Evolutionary conservation across 78 protist species (phyloP).

Genomic region (Isochrysis galbana): DNA sequence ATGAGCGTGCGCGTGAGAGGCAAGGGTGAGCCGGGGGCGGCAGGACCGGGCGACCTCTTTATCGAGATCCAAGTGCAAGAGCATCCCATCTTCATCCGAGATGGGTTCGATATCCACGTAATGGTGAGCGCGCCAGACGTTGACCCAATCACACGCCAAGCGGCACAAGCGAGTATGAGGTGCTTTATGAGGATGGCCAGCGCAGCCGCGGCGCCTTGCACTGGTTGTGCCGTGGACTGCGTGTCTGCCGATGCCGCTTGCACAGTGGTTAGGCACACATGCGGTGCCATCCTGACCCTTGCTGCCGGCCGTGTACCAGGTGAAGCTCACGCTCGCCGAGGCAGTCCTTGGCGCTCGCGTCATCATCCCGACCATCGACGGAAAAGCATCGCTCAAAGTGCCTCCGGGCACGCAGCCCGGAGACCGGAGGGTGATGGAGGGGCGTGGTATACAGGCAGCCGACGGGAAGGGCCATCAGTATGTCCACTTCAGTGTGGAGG

Average conservation of each 20-base stretch:
- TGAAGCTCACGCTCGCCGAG: slow-evolving; percentile 53
- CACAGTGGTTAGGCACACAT: too few relatives aligned
- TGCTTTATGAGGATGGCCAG: too few relatives aligned
- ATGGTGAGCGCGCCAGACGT: too few relatives aligned
- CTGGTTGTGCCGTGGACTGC: too few relatives aligned
- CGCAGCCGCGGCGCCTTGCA: too few relatives aligned
- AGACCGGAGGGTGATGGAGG: slow-evolving; percentile 65
- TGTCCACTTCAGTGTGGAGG: slow-evolving; percentile 33
- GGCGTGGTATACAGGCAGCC: slow-evolving; percentile 58
- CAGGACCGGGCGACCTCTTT: slow-evolving; percentile 64
- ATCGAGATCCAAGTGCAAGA: slow-evolving; percentile 53
- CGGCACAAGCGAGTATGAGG: too few relatives aligned
- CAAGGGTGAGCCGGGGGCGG: slow-evolving; percentile 68
- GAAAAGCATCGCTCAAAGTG: slow-evolving; percentile 63
- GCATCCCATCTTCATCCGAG: slow-evolving; percentile 62
- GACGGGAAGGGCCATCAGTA: slow-evolving; percentile 56
- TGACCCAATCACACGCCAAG: too few relatives aligned
- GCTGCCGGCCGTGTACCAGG: not conserved
- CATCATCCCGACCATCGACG: slow-evolving; percentile 67
- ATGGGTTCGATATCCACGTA: slow-evolving; percentile 74
- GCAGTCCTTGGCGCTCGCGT: slow-evolving; percentile 74
- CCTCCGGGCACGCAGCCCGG: slow-evolving; percentile 78
- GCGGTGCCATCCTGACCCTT: too few relatives aligned
- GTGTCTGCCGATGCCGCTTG: too few relatives aligned
- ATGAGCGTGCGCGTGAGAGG: slow-evolving; percentile 57